Evolutionary conservation across 1,284 basidiomycete genomes (phyloP).

Genomic region (Porogramme epimiltina): DNA sequence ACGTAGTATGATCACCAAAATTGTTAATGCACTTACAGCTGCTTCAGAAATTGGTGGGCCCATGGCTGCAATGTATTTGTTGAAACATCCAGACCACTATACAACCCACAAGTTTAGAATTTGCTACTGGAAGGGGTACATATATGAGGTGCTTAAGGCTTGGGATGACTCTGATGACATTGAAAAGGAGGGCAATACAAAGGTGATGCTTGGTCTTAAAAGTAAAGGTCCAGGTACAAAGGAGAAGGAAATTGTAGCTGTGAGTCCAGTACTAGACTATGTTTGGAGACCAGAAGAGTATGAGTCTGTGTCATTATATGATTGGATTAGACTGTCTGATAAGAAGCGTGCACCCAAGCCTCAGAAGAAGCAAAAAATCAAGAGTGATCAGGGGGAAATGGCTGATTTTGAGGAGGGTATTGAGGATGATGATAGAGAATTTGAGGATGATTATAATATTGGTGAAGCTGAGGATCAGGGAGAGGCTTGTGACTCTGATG

Average conservation of each 20-base stretch:
- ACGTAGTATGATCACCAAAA: conserved; percentile 6
- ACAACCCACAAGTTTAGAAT: conserved; percentile 28
- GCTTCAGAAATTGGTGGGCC: conserved; percentile 35
- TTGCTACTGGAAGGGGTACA: conserved; percentile 32
- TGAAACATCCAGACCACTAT: conserved; percentile 36
- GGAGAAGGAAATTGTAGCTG: background rate
- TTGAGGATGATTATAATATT: background rate
- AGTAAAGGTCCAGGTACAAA: background rate
- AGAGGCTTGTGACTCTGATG: background rate
- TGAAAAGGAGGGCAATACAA: background rate
- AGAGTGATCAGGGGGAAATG: background rate
- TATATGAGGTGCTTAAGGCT: conserved; percentile 6
- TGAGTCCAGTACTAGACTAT: background rate
- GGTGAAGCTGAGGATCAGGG: background rate
- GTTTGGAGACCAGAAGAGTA: background rate
- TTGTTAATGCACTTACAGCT: conserved; percentile 32
- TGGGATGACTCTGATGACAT: background rate
- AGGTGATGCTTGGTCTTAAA: background rate
- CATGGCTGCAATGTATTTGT: conserved; percentile 31
- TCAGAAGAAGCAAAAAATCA: background rate
- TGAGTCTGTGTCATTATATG: background rate
- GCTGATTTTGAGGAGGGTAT: background rate
- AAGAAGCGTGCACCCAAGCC: background rate
- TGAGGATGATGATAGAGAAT: background rate
- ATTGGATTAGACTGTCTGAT: background rate